Base-by-base conservation (phyloP, 129 eudicot species). In the Lonicera japonica region DNA sequence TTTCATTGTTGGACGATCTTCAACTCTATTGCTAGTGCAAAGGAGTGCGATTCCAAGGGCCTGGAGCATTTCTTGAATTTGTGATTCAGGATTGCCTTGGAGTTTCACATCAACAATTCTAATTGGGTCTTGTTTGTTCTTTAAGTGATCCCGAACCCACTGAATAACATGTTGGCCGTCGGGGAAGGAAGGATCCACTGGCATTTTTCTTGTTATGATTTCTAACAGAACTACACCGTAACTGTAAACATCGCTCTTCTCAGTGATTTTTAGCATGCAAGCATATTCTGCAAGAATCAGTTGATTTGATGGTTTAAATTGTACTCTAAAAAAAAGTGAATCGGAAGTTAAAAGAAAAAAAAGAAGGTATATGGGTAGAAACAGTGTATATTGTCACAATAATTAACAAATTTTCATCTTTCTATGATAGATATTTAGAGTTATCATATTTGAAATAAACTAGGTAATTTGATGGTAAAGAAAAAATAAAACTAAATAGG, bases 1-100 rank as follows among this genome's bases (percentile, higher is more conserved):
- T 67, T 91, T 91, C 97, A 91, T 91, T 21, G 94, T 74, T 12
- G 97, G 97, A 2, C 97, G 73, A 64, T 91, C 97, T 34, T 82
- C 95, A 3, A 86, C 79, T 0, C 95, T 79, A 38, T 82, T 74
- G 67, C 97, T 87, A 0, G 97, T 90, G 77, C 97, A 91, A 43
- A 91, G 64, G 14, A 91, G 79, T 22, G 97, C 81, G 54, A 91
- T 91, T 14, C 97, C 97, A 13, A 91, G 81, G 21, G 90, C 88
- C 69, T 91, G 97, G 23, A 91, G 80, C 87, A 91, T 91, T 68
- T 91, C 97, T 65, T 91, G 97, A 23, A 91, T 75, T 38, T 87
- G 95, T 29, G 87, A 62, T 63, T 91, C 97, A 0, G 90, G 95
- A 22, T 79, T 78, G 19, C 97, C 95, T 45, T 87, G 97, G 40